A percentile compares a stretch with the other conserved stretches of the same genome.
Evolutionary conservation across 2,329 filamentous ascomycete species (phyloP).

Genomic region (Claviceps sp.): DNA sequence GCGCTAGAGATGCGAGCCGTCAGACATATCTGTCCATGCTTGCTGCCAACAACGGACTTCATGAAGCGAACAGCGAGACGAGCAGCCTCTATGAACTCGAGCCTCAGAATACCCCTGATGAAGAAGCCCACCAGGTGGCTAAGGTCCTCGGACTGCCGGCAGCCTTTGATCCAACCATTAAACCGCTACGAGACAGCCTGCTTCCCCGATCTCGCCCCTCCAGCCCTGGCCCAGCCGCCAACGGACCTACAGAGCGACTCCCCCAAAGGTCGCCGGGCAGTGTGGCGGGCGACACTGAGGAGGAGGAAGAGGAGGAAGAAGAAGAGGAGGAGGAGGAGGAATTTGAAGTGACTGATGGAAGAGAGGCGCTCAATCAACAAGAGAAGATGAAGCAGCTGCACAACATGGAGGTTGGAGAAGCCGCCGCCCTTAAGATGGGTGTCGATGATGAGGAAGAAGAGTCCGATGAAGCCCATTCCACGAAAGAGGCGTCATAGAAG

Average conservation of each 20-base stretch:
- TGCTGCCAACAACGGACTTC: slow-evolving; percentile 43
- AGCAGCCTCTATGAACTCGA: slow-evolving; percentile 42
- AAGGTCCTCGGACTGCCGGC: slow-evolving; percentile 49
- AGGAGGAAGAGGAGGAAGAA: slow-evolving; percentile 16
- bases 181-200: slow-evolving; percentile 31
- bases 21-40: slow-evolving; percentile 70
- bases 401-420: slow-evolving; percentile 47
- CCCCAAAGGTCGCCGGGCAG: slow-evolving; percentile 18
- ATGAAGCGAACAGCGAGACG: slow-evolving; percentile 43
- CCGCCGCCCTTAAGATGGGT: slow-evolving; percentile 32
- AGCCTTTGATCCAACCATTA: slow-evolving; percentile 50
- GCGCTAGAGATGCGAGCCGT: slow-evolving; percentile 60
- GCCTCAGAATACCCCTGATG: slow-evolving; percentile 40
- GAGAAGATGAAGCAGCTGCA: slow-evolving; percentile 40
- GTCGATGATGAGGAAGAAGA: slow-evolving; percentile 28
- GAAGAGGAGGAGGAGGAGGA: slow-evolving; percentile 26
- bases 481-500: slow-evolving; percentile 20
- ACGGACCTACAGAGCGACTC: slow-evolving; percentile 10
- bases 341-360: slow-evolving; percentile 32
- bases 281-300: slow-evolving; percentile 26
- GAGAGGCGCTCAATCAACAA: slow-evolving; percentile 30
- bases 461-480: slow-evolving; percentile 12
- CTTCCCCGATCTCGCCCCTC: slow-evolving; percentile 11
- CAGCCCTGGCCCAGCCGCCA: slow-evolving; percentile 6
- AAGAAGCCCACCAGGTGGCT: slow-evolving; percentile 52